Evolutionary conservation across 2,329 filamentous ascomycete species (phyloP), one percentile per base, ranked within the genome.

Genomic region (Sporothrix brasiliensis): DNA sequence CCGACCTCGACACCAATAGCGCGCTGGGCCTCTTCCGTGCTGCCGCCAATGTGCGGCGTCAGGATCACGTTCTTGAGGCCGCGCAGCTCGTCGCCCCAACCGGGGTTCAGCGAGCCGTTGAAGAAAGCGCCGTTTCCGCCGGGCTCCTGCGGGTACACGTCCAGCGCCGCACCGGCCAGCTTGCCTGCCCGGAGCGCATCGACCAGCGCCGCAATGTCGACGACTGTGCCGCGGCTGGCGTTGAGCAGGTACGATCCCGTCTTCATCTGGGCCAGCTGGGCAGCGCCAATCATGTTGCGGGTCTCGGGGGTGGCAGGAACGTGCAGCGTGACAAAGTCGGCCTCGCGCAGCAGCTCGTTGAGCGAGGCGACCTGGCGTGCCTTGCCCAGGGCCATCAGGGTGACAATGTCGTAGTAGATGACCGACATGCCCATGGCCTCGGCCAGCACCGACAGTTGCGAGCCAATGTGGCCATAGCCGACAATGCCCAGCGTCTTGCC

Each of bases 351-450:
- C 52, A 99, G 88, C 24, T 86, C 88, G 44, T 94, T 87, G 27
- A 99, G 83, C 0, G 88, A 91, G 5, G 90, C 83, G 52, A 98
- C 91, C 79, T 98, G 95, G 75, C 86, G 89, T 44, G 94, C 89
- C 13, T 92, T 97, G 70, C 95, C 95, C 79, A 99, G 83, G 58
- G 92, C 91, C 95, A 99, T 99, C 75, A 98, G 86, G 75, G 94
- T 97, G 73, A 97, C 82, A 7, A 97, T 89, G 80, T 99, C 95
- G 80, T 96, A 98, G 85, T 97, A 99, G 76, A 98, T 94, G 77
- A 99, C 95, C 19, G 87, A 89, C 94, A 99, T 97, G 66, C 95
- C 95, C 93, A 99, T 97, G 30, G 94, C 89, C 81, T 99, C 95
- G 39, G 95, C 94, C 73, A 99, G 84, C 54, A 99, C 95, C 0